These are phyloP conservation scores for Laetiporus sulphureus DNA, from an alignment of 1,284 basidiomycete species.

Conservation along the genomic window DNA sequence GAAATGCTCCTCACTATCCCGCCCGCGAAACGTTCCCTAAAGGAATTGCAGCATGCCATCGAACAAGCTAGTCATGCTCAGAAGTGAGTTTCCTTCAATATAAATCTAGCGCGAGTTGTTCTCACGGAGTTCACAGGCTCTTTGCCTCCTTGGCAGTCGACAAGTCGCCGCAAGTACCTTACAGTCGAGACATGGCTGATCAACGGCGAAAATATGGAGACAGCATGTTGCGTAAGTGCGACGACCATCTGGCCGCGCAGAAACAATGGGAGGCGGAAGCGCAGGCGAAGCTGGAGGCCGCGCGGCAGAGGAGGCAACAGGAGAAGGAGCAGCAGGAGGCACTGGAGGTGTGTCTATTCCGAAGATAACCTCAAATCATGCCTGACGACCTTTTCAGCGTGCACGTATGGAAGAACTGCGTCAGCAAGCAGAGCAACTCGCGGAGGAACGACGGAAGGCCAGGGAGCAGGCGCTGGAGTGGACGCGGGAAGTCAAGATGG, in stretches of 20 bases:
- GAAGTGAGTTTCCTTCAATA: constrained; percentile 44
- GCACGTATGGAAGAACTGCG: constrained; percentile 52
- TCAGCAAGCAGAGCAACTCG: constrained; percentile 59
- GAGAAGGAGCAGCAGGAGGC: constrained; percentile 56
- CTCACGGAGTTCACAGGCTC: constrained; percentile 38
- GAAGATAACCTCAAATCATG: neutral
- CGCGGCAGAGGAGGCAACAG: constrained; percentile 59
- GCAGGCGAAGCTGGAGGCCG: constrained; percentile 68
- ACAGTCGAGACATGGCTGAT: constrained; percentile 80
- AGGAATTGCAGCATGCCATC: constrained; percentile 73
- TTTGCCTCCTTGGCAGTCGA: constrained; percentile 81
- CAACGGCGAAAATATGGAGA: constrained; percentile 86
- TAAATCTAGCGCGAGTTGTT: neutral
- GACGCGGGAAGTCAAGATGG: constrained; percentile 59
- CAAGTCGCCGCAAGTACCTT: constrained; percentile 66
- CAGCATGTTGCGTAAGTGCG: constrained; percentile 71
- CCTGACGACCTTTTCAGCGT: constrained; percentile 30
- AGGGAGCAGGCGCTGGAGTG: constrained; percentile 77
- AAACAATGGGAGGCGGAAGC: constrained; percentile 69
- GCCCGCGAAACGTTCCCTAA: constrained; percentile 70
- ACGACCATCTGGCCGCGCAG: constrained; percentile 73
- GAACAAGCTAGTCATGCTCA: constrained; percentile 85
- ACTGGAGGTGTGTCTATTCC: constrained; percentile 51
- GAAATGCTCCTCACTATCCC: constrained; percentile 78
- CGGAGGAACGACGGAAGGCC: constrained; percentile 66